These are phyloP conservation scores for Xylaria intraflava DNA, from an alignment of 495 filamentous ascomycete genomes.

Conservation along the genomic window DNA sequence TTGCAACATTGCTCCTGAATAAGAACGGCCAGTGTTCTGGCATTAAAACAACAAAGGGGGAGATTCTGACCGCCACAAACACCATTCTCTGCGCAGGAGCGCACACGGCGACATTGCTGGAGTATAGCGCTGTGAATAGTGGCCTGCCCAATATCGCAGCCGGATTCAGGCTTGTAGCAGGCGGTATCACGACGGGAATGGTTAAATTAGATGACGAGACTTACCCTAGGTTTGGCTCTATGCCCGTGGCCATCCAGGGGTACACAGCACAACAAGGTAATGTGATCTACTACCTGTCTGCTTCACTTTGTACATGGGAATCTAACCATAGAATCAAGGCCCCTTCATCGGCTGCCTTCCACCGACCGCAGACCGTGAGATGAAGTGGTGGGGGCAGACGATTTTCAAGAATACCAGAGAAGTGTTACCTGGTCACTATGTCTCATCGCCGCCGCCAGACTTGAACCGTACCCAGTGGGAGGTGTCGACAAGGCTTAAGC, in stretches of 20 bases:
- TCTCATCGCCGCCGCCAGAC: conserved; percentile 46
- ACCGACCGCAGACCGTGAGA: conserved; percentile 33
- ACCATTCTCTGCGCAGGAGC: conserved; percentile 53
- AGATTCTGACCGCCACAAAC: conserved; percentile 37
- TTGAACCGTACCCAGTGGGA: conserved; percentile 44
- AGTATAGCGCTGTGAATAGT: conserved; percentile 39
- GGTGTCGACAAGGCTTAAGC: conserved; percentile 30
- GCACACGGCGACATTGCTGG: conserved; percentile 53
- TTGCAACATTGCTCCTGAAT: conserved; percentile 38
- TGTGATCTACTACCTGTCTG: neutral
- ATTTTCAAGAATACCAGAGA: conserved; percentile 50
- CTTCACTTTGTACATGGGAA: neutral
- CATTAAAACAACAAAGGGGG: conserved; percentile 36
- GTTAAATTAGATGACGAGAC: conserved; percentile 25
- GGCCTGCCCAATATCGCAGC: conserved; percentile 41
- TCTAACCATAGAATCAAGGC: conserved; percentile 13
- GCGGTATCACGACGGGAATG: conserved; percentile 47
- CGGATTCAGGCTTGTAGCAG: conserved; percentile 48
- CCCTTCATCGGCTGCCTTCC: conserved; percentile 30
- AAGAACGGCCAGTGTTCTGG: conserved; percentile 39
- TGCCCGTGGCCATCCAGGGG: conserved; percentile 33
- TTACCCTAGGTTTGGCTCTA: conserved; percentile 22
- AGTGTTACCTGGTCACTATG: conserved; percentile 29
- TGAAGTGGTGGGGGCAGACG: conserved; percentile 50
- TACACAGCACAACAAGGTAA: conserved; percentile 19